These are phyloP conservation scores for Wickerhamiella nectarea DNA, from an alignment of 805 yeast species.

Conservation along the genomic window DNA sequence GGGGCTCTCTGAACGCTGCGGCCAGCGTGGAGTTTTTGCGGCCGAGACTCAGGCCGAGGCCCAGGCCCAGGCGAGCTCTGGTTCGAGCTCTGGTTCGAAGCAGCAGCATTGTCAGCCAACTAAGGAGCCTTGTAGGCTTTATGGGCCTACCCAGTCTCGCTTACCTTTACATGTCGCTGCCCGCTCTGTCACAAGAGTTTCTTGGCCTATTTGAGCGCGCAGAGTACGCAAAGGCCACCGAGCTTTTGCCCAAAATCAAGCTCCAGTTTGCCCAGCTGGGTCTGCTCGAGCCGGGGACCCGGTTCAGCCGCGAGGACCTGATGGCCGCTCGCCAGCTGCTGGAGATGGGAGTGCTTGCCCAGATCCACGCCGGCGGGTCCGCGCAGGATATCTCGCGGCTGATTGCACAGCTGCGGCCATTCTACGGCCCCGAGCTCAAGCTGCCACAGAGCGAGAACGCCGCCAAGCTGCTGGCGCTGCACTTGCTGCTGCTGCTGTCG, in stretches of 20 bases:
- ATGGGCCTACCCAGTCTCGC: no score
- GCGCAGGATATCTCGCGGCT: conserved; percentile 57
- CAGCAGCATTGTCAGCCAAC: no score
- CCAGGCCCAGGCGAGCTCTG: no score
- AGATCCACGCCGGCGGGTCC: conserved; percentile 45
- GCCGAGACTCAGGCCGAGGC: no score
- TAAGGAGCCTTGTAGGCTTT: no score
- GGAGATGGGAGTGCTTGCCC: conserved; percentile 76
- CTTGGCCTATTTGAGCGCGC: conserved; percentile 48
- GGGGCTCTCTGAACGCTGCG: background rate
- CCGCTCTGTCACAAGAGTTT: conserved; percentile 55
- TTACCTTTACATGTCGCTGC: conserved; percentile 39
- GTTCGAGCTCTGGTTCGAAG: no score
- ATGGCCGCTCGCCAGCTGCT: conserved; percentile 67
- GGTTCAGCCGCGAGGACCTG: conserved; percentile 38
- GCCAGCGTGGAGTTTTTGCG: background rate
- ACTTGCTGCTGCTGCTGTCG: conserved; percentile 61
- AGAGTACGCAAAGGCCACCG: conserved; percentile 47
- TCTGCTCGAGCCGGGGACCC: conserved; percentile 53
- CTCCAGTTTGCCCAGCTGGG: conserved; percentile 65
- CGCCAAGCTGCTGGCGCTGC: conserved; percentile 61
- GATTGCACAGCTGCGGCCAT: conserved; percentile 62
- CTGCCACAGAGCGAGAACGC: conserved; percentile 43
- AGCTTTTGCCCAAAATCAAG: conserved; percentile 57
- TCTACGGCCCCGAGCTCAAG: conserved; percentile 39